Evolutionary conservation across 2,329 filamentous ascomycete genomes (phyloP).

Genomic region (Cylindrodendrum hubeiense): DNA sequence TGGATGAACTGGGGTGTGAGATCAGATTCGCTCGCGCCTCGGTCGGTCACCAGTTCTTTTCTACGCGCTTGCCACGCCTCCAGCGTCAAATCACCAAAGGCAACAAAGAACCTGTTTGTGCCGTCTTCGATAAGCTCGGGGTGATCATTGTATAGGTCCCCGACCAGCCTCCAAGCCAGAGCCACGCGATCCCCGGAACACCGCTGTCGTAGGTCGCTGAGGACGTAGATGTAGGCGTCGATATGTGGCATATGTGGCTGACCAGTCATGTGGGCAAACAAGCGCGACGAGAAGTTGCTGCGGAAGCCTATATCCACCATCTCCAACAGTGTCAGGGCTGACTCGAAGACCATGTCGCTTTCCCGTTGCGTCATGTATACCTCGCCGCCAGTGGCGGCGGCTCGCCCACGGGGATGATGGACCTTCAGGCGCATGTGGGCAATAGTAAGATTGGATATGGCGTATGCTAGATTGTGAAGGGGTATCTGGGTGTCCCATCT

Average conservation of each 20-base stretch:
- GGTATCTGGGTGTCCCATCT: slow-evolving; percentile 45
- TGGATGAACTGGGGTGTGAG: slow-evolving; percentile 26
- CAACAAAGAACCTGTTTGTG: slow-evolving; percentile 17
- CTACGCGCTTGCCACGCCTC: slow-evolving; percentile 39
- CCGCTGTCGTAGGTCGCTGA: slow-evolving; percentile 46
- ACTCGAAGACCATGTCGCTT: slow-evolving; percentile 41
- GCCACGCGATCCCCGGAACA: slow-evolving; percentile 29
- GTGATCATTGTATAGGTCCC: slow-evolving; percentile 41
- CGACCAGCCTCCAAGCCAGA: slow-evolving; percentile 44
- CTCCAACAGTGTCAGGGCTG: slow-evolving; percentile 41
- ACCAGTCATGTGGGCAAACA: slow-evolving; percentile 47
- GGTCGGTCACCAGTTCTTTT: neutral
- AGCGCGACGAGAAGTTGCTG: slow-evolving; percentile 45
- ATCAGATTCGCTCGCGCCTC: neutral
- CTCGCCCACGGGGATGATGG: slow-evolving; percentile 42
- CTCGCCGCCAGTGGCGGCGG: neutral
- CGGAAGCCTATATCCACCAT: slow-evolving; percentile 32
- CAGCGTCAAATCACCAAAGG: slow-evolving; percentile 29
- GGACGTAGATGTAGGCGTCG: slow-evolving; percentile 48
- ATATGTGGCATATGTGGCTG: slow-evolving; percentile 40
- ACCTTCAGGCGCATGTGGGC: slow-evolving; percentile 47
- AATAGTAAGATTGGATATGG: slow-evolving; percentile 40
- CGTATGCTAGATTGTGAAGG: slow-evolving; percentile 39
- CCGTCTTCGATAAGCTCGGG: slow-evolving; percentile 23
- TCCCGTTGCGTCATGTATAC: slow-evolving; percentile 35